A percentile compares a stretch with the other conserved stretches of the same genome.
These are phyloP conservation scores for Cenchrus americanus DNA, from an alignment of 176 grass and related monocot genomes.

Conservation along the genomic window DNA sequence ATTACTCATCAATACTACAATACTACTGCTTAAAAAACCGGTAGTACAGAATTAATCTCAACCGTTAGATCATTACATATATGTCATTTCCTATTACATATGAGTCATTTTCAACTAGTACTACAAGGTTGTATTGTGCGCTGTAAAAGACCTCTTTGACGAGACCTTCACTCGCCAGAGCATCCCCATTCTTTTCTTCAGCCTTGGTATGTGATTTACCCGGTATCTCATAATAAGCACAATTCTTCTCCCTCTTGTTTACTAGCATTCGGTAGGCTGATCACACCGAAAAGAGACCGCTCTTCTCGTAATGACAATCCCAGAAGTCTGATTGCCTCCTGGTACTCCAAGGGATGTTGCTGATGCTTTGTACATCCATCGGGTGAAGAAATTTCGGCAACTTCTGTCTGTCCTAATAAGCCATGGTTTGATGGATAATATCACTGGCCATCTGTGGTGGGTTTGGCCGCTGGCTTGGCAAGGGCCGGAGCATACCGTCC, in stretches of 20 bases:
- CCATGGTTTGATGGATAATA: background rate
- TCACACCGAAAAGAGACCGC: rapidly evolving
- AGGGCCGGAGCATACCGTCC: background rate
- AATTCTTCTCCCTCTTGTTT: background rate
- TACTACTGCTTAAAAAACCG: no score
- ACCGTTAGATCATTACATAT: no score
- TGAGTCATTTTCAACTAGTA: no score
- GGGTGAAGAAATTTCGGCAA: background rate
- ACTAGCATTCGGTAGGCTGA: background rate
- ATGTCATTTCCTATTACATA: no score
- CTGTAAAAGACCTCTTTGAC: no score
- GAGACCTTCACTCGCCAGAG: no score
- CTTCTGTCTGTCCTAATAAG: rapidly evolving
- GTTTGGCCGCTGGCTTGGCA: background rate
- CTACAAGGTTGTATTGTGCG: no score
- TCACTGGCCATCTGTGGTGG: background rate
- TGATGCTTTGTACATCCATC: background rate
- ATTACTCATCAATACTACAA: no score
- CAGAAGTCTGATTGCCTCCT: background rate
- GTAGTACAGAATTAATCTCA: no score
- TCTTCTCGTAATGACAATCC: background rate
- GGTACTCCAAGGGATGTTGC: background rate
- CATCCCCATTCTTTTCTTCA: no score
- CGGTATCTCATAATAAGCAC: no score
- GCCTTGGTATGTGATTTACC: no score